Percentiles rank a stretch among this genome's conserved stretches.
Conservation (phyloP, 352 stramenopile genomes). For the Phytophthora hibernalis region DNA sequence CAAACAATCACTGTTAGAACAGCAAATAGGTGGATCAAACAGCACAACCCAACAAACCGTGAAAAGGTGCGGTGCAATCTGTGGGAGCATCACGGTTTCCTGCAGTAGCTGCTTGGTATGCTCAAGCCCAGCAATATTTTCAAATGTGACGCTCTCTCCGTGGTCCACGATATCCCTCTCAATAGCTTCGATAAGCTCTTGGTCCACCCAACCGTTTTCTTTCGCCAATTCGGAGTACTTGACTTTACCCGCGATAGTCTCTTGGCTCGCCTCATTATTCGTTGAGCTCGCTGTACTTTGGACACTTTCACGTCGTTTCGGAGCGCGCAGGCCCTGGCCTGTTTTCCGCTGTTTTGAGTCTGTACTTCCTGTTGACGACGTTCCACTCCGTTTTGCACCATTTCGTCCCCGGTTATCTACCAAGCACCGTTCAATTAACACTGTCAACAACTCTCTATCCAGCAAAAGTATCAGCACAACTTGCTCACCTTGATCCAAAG, state of each 20-base stretch:
- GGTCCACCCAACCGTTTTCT: constrained; percentile 75
- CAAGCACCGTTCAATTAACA: neutral
- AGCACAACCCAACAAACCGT: constrained; percentile 41
- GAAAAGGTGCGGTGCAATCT: constrained; percentile 88
- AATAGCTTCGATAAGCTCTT: constrained; percentile 88
- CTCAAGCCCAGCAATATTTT: constrained; percentile 80
- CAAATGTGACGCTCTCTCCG: constrained; percentile 72
- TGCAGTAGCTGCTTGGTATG: constrained; percentile 86
- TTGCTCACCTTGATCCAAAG: constrained; percentile 18
- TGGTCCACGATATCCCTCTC: constrained; percentile 89
- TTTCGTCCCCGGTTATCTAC: constrained; percentile 31
- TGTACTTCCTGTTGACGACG: constrained; percentile 1
- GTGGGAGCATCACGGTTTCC: constrained; percentile 86
- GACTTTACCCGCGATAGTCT: constrained; percentile 55
- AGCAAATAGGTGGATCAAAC: neutral
- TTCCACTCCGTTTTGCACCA: constrained; percentile 24
- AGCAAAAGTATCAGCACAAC: neutral
- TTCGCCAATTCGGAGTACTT: constrained; percentile 85
- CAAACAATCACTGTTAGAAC: neutral
- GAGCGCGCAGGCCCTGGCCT: constrained; percentile 11
- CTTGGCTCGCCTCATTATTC: constrained; percentile 26
- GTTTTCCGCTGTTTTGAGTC: constrained; percentile 31
- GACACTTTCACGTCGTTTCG: constrained; percentile 35
- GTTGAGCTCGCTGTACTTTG: constrained; percentile 42
- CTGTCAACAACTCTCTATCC: neutral